phyloP scores from a whole-genome alignment of 23 red algal genomes.

The Gracilaria domingensis region DNA sequence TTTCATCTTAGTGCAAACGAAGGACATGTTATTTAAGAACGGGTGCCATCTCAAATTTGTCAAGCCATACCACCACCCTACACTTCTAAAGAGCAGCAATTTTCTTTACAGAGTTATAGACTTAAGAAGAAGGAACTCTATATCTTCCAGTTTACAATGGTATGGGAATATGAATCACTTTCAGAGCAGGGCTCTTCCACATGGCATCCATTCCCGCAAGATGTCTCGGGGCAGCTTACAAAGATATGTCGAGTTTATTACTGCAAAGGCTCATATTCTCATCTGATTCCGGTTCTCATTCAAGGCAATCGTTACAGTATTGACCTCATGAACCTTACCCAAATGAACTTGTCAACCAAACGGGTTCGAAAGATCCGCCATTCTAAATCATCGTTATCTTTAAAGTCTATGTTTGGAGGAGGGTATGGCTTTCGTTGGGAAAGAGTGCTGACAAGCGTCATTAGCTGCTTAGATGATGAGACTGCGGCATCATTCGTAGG shows the following conservation, averaged over 20 bases:
- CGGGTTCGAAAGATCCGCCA: not conserved
- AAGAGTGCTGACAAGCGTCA: not conserved
- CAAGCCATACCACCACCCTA: too few species aligned
- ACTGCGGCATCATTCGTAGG: not conserved
- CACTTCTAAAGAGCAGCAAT: too few species aligned
- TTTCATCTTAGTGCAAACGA: too few species aligned
- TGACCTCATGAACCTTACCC: not conserved
- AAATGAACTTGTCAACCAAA: not conserved
- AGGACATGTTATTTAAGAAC: too few species aligned
- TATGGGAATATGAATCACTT: not conserved
- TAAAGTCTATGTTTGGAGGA: not conserved
- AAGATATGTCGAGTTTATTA: not conserved
- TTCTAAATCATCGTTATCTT: not conserved
- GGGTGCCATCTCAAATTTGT: too few species aligned
- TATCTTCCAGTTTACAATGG: not conserved
- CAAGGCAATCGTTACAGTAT: not conserved
- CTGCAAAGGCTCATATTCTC: not conserved
- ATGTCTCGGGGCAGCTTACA: not conserved
- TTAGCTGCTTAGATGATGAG: not conserved
- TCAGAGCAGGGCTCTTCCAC: not conserved
- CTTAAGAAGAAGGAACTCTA: too few species aligned
- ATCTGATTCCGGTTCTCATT: not conserved
- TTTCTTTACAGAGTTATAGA: too few species aligned
- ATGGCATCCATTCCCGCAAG: not conserved
- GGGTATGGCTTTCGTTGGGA: conserved; percentile 5